Conservation (phyloP, 106 monocot genomes). For the Allium cepa region DNA sequence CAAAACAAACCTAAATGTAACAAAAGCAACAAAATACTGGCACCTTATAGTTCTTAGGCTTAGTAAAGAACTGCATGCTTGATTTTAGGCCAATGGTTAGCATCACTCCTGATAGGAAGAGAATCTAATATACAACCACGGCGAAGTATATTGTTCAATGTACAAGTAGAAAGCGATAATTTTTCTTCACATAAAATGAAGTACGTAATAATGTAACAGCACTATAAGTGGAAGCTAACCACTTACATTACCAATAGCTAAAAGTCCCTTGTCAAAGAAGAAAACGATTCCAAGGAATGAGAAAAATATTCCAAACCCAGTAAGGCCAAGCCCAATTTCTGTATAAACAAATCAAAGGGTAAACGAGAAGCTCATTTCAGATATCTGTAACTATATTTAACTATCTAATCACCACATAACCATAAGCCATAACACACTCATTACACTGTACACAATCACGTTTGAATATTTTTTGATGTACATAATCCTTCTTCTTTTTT, state of each 20-base stretch:
- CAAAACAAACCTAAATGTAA: no score
- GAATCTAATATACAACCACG: conserved; percentile 42
- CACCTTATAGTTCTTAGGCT: conserved; percentile 91
- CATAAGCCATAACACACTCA: no score
- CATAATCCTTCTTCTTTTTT: no score
- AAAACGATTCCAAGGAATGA: conserved; percentile 84
- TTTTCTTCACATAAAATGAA: neutral
- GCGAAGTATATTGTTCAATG: no score
- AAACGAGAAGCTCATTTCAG: neutral
- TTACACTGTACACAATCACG: no score
- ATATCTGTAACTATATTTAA: no score
- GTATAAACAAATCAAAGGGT: conserved; percentile 2
- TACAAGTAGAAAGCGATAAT: no score
- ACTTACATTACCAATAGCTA: conserved; percentile 92
- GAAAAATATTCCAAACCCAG: conserved; percentile 90
- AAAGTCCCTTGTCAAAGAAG: conserved; percentile 85
- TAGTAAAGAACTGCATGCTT: conserved; percentile 85
- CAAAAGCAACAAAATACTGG: no score
- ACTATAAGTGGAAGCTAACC: neutral
- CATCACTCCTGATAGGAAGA: conserved; percentile 84
- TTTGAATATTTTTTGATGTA: no score
- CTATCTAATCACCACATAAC: no score
- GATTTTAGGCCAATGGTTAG: conserved; percentile 95
- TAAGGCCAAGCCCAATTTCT: conserved; percentile 91
- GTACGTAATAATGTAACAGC: neutral